phyloP scores from a whole-genome alignment of 2,329 filamentous ascomycete genomes.

The Neoscytalidium dimidiatum region DNA sequence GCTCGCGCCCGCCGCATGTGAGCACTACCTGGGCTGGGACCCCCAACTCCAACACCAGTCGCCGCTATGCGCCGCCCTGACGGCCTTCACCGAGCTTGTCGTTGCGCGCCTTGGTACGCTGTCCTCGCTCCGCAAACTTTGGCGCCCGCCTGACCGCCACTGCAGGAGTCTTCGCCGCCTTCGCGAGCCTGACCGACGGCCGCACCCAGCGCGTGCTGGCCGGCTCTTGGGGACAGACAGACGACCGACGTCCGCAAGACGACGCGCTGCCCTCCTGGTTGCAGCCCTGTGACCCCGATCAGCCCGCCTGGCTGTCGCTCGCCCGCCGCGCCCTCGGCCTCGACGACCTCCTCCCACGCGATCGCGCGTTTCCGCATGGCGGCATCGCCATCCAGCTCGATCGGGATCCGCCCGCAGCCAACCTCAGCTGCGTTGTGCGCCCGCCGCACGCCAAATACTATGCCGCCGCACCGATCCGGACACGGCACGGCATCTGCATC shows the following conservation, averaged over 20 bases:
- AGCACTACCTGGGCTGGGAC: conserved; percentile 1
- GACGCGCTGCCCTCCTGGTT: conserved; percentile 1
- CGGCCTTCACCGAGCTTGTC: conserved; percentile 17
- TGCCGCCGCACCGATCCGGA: conserved; percentile 20
- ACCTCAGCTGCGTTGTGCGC: conserved; percentile 14
- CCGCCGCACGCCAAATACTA: conserved; percentile 19
- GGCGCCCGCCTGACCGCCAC: conserved; percentile 17
- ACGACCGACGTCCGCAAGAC: not conserved
- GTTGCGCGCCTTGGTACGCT: conserved; percentile 16
- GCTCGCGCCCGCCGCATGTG: conserved; percentile 4
- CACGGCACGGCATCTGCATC: conserved; percentile 21
- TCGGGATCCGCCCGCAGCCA: not conserved
- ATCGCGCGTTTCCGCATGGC: conserved; percentile 5
- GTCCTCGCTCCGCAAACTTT: conserved; percentile 3
- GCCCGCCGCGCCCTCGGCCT: conserved; percentile 12
- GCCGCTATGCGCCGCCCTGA: conserved; percentile 17
- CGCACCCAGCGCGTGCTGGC: conserved; percentile 14
- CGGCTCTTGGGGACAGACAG: conserved; percentile 2
- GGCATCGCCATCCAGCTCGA: conserved; percentile 13
- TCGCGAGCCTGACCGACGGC: conserved; percentile 19
- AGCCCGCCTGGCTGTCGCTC: conserved; percentile 11
- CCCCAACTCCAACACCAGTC: not conserved
- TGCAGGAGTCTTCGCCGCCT: conserved; percentile 17
- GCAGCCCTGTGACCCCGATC: not conserved
- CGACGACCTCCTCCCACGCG: not conserved